phyloP scores from a whole-genome alignment of 2,329 filamentous ascomycete genomes.

The Trichoderma atroviride region DNA sequence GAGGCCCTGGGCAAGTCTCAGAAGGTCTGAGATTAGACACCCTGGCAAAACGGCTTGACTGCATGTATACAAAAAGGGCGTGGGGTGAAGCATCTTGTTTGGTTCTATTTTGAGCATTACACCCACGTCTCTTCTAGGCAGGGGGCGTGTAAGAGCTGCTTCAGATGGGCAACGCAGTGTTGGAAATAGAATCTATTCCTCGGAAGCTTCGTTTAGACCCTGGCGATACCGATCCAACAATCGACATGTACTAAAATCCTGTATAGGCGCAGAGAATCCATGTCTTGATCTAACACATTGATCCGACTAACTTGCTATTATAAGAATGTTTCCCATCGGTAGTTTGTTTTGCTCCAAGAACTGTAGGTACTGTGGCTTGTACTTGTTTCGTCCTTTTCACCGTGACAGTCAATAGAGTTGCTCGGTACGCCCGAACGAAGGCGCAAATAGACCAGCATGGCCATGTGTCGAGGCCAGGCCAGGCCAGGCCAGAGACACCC shows the following conservation, averaged over 20 bases:
- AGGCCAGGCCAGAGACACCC: background rate
- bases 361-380: background rate
- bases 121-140: background rate
- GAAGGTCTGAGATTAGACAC: constrained; percentile 1
- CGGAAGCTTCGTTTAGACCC: background rate
- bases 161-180: background rate
- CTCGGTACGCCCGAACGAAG: background rate
- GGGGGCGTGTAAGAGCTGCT: background rate
- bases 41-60: background rate
- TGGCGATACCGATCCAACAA: background rate
- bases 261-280: background rate
- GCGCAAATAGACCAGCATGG: background rate
- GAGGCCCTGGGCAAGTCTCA: background rate
- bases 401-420: background rate
- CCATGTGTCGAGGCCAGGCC: background rate
- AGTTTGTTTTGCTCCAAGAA: background rate
- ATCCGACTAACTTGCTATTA: background rate
- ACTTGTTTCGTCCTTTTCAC: background rate
- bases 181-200: background rate
- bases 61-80: background rate
- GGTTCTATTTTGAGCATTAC: constrained; percentile 9
- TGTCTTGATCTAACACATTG: background rate
- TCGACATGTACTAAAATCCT: background rate
- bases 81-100: background rate
- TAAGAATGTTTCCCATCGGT: background rate